Evolutionary conservation across 768 basidiomycete genomes (phyloP), one percentile per base, ranked within the genome.

Genomic region (Mycena haematopus): DNA sequence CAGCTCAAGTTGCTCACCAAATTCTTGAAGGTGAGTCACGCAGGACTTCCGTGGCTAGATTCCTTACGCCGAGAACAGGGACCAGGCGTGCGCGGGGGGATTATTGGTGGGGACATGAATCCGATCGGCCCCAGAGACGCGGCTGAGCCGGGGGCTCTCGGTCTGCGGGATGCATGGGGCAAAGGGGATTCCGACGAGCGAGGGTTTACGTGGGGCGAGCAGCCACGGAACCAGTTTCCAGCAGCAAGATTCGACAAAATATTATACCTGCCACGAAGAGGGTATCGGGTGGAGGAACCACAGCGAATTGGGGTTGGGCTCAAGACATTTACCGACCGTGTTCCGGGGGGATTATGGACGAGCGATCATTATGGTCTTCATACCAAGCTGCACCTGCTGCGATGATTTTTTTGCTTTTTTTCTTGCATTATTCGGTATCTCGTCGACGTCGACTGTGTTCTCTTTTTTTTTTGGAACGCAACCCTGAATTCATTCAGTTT

Each of bases 91-190:
- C 73, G 79, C 25, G 88, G 86, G 1, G 91, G 89, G 0, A 65
- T 92, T 2, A 80, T 91, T 38, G 82, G 80, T 0, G 91, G 91
- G 1, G 90, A 91, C 68, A 90, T 92, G 87, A 91, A 91, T 65
- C 80, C 86, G 50, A 85, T 91, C 56, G 75, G 75, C 3, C 69
- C 74, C 2, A 73, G 73, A 17, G 89, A 91, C 53, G 61, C 58
- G 55, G 64, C 60, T 38, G 72, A 86, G 31, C 78, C 81, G 14
- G 73, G 68, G 35, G 74, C 79, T 3, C 74, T 81, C 1, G 84
- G 84, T 25, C 71, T 93, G 68, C 56, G 58, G 46, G 91, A 93
- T 68, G 85, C 88, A 42, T 91, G 87, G 84, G 75, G 70, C 40
- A 79, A 77, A 31, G 70, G 74, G 2, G 77, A 82, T 35, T 73